These are phyloP conservation scores for Abelmoschus esculentus DNA, from an alignment of 345 rosid species.

Conservation along the genomic window DNA sequence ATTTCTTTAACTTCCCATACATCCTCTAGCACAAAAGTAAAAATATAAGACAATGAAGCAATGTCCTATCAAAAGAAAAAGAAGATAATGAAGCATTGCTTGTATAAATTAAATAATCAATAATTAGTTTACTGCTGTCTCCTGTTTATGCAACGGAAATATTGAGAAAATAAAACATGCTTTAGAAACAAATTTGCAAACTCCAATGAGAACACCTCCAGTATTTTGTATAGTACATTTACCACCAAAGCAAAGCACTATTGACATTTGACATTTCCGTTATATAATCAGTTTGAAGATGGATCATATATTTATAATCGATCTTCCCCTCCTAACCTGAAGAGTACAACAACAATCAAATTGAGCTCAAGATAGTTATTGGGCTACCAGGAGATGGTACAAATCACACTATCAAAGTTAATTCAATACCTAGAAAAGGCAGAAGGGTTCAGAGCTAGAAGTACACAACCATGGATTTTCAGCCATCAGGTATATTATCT, in stretches of 20 bases:
- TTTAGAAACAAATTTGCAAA: background rate
- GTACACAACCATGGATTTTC: background rate
- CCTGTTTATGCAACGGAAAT: background rate
- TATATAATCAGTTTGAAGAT: background rate
- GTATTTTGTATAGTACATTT: background rate
- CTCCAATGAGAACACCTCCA: background rate
- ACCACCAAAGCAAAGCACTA: background rate
- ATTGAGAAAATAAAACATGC: background rate
- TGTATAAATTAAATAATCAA: background rate
- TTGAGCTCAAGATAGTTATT: background rate
- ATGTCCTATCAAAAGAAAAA: no score
- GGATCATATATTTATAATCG: background rate
- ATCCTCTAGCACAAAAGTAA: background rate
- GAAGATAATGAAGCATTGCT: background rate
- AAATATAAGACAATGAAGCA: background rate
- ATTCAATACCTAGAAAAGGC: no score
- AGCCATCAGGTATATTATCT: background rate
- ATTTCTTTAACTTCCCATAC: background rate
- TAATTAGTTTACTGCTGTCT: background rate
- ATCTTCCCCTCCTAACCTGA: background rate
- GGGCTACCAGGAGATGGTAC: background rate
- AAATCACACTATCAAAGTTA: background rate
- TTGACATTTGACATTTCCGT: background rate
- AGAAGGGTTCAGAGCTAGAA: background rate
- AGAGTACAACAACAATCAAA: background rate